Evolutionary conservation across 2,329 filamentous ascomycete species (phyloP).

Genomic region (Cladophialophora psammophila): DNA sequence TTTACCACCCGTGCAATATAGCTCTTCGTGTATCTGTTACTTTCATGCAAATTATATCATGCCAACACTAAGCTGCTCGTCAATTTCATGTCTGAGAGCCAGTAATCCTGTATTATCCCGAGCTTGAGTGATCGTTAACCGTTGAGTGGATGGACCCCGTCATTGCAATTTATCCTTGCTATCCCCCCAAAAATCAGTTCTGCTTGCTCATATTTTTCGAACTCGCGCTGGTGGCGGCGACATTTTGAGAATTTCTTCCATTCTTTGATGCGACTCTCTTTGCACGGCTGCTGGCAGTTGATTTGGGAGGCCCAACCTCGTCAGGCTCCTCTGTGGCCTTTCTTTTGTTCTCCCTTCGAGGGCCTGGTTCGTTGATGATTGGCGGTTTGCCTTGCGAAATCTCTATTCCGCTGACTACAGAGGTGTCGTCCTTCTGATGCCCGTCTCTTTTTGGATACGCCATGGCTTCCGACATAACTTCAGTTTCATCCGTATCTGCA

Average conservation of each 20-base stretch:
- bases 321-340: constrained; percentile 32
- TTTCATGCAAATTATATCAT: constrained; percentile 1
- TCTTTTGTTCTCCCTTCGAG: constrained; percentile 29
- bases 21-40: background rate
- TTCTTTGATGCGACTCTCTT: constrained; percentile 35
- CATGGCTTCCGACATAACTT: background rate
- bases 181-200: constrained; percentile 7
- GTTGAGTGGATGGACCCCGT: background rate
- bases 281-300: constrained; percentile 31
- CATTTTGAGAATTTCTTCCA: constrained; percentile 1
- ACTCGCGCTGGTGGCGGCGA: constrained; percentile 4
- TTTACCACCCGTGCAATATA: background rate
- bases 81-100: constrained; percentile 1
- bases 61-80: background rate
- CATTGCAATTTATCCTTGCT: constrained; percentile 7
- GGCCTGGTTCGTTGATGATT: background rate
- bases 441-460: background rate
- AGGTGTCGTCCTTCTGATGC: background rate
- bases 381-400: constrained; percentile 1
- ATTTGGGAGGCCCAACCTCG: constrained; percentile 21
- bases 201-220: constrained; percentile 23
- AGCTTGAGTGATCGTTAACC: background rate
- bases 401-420: background rate
- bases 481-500: constrained; percentile 9
- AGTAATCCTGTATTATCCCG: background rate